Evolutionary conservation across 1,284 basidiomycete species (phyloP).

Genomic region (Puccinia coronata): DNA sequence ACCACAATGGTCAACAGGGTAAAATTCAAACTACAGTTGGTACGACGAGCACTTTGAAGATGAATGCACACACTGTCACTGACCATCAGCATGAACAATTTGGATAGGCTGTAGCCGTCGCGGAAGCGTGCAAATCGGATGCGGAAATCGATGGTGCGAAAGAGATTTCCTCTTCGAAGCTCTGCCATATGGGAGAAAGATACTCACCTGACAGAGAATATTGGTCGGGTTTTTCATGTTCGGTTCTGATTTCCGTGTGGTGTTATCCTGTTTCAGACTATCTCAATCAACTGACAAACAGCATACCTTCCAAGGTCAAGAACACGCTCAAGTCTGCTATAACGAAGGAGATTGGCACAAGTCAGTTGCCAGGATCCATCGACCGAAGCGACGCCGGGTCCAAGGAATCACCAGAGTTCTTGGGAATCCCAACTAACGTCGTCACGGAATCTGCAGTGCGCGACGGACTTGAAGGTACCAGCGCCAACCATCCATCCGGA

Average conservation of each 20-base stretch:
- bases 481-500: neutral
- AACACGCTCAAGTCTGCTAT: neutral
- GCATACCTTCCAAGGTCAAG: neutral
- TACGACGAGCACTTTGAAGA: neutral
- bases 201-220: neutral
- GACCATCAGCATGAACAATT: neutral
- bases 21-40: conserved; percentile 13
- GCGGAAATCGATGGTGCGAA: conserved; percentile 5
- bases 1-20: conserved; percentile 6
- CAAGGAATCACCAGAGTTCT: neutral
- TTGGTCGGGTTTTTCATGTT: neutral
- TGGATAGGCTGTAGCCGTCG: conserved; percentile 18
- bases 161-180: neutral
- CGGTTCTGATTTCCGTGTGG: neutral
- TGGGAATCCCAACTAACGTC: neutral
- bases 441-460: neutral
- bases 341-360: neutral
- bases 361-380: neutral
- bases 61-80: too few species aligned
- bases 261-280: neutral
- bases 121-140: neutral
- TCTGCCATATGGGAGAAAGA: neutral
- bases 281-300: neutral
- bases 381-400: neutral
- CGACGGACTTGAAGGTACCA: neutral